A percentile compares a stretch with the other conserved stretches of the same genome.
phyloP scores from a whole-genome alignment of 1,139 yeast species.

The Yamadazyma songkhlaensis region DNA sequence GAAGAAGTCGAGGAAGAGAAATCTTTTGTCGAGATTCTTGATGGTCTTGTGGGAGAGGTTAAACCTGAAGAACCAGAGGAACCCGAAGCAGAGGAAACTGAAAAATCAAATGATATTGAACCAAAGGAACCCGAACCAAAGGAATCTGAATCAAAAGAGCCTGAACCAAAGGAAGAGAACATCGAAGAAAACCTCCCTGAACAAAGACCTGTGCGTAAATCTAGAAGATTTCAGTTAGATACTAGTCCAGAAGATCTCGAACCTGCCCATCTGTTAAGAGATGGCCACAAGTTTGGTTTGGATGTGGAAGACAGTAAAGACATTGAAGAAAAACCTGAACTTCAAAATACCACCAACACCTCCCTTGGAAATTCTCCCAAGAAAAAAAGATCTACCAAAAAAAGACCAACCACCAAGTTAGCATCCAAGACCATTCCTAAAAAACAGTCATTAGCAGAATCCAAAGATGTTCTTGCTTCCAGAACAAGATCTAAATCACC shows the following conservation, averaged over 20 bases:
- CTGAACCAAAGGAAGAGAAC: no score
- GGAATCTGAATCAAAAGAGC: no score
- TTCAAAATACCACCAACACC: neutral
- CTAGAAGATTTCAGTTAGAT: slow-evolving; percentile 17
- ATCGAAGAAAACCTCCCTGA: no score
- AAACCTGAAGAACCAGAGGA: slow-evolving; percentile 1
- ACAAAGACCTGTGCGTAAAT: slow-evolving; percentile 1
- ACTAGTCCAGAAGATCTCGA: slow-evolving; percentile 18
- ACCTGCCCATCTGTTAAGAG: slow-evolving; percentile 20
- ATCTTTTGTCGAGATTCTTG: no score
- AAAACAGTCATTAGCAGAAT: neutral
- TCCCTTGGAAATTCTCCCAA: slow-evolving; percentile 1
- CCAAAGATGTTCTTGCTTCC: slow-evolving; percentile 31
- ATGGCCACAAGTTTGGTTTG: slow-evolving; percentile 20
- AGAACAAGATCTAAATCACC: slow-evolving; percentile 46
- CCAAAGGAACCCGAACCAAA: no score
- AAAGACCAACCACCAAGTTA: neutral
- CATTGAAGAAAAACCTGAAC: neutral
- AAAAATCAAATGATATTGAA: no score
- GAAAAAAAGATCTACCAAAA: neutral
- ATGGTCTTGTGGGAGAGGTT: no score
- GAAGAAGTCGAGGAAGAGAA: neutral
- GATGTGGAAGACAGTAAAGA: neutral
- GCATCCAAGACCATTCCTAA: neutral
- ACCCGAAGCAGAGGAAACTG: neutral